Conservation (phyloP, 305 asterid species). For the Lippia alba region DNA sequence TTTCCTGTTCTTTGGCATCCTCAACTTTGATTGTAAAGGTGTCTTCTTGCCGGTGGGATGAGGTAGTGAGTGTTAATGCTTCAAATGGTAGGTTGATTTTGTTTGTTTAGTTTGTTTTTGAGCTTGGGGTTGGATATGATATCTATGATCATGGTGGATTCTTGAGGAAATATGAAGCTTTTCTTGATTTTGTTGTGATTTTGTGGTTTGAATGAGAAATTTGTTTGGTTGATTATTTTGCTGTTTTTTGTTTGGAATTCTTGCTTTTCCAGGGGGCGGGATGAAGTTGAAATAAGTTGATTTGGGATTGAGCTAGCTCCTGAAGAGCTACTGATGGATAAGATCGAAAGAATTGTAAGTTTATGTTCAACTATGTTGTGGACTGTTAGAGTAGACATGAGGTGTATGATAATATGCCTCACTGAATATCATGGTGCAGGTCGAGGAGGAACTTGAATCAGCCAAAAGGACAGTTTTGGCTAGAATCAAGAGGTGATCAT, state of each 20-base stretch:
- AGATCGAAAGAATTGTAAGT: conserved; percentile 31
- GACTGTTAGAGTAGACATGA: background rate
- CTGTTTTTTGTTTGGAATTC: no score
- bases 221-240: background rate
- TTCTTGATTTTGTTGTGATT: background rate
- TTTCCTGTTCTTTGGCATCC: background rate
- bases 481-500: conserved; percentile 31
- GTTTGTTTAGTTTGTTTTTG: background rate
- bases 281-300: background rate
- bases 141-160: background rate
- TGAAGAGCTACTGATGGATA: conserved; percentile 11
- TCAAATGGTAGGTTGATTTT: background rate
- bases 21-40: background rate
- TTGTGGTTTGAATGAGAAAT: no score
- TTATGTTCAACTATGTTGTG: background rate
- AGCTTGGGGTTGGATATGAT: background rate
- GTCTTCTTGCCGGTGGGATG: background rate
- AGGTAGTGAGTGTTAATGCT: background rate
- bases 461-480: background rate
- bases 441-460: conserved; percentile 24
- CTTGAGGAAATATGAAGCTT: background rate
- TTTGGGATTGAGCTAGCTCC: background rate
- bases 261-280: background rate
- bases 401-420: background rate
- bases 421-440: conserved; percentile 9